Evolutionary conservation across 345 rosid species (phyloP), one percentile per base, ranked within the genome.

Genomic region (Dimocarpus longan): DNA sequence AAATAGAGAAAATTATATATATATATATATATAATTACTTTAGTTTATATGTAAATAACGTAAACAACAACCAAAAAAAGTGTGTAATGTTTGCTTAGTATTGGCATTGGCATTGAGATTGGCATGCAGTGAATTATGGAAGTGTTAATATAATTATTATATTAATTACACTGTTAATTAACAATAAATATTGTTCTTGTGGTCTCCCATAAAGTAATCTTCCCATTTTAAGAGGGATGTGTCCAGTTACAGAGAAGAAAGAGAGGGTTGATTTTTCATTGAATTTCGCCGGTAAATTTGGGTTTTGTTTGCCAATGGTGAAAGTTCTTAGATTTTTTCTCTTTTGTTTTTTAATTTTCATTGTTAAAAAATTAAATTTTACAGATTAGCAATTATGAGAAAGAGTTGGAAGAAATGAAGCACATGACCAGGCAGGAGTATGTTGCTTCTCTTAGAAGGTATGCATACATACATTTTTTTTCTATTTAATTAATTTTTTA

Each of bases 351-450:
- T 26, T 26, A 26, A 26, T 26, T 26, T 26, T 16, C 22, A 1
- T 21, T 10, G 10, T 60, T 40, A 19, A 76, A 60, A 54, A 76
- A 10, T 39, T 66, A 66, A 56, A 78, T 56, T 56, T 79, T 81
- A 54, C 83, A 95, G 98, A 91, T 95, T 72, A 79, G 91, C 75
- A 89, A 90, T 60, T 95, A 93, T 69, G 95, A 92, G 71, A 88
- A 90, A 69, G 98, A 95, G 75, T n/a, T 95, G 37, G 98, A 95
- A 84, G 98, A 91, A 68, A 95, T 95, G 98, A 95, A 93, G 89
- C 86, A 95, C 84, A 92, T 95, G 98, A 95, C 98, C 3, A 83
- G 98, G 78, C 98, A 95, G 76, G 98, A 95, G 88, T 93, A 90
- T 70, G 91, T 95, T 50, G 98, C 98, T 28, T 89, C 98, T 72